These are phyloP conservation scores for Kwoniella shivajii DNA, from an alignment of 1,284 basidiomycete species.

Conservation along the genomic window DNA sequence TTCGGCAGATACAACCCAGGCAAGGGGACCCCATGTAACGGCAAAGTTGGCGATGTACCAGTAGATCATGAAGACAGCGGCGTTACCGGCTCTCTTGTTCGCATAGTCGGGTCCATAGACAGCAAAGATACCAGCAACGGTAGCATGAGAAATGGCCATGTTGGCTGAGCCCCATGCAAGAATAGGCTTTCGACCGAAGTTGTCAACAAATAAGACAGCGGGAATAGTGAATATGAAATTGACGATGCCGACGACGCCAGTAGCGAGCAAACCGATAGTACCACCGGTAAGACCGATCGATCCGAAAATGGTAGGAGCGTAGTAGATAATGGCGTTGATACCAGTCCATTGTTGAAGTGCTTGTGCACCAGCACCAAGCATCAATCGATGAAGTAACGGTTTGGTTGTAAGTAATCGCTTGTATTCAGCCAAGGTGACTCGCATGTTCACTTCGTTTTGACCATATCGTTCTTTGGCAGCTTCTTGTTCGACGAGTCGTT, in stretches of 20 bases:
- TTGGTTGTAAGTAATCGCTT: slow-evolving; percentile 48
- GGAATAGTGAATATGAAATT: slow-evolving; percentile 53
- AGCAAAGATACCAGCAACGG: slow-evolving; percentile 46
- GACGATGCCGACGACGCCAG: slow-evolving; percentile 78
- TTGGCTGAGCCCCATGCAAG: slow-evolving; percentile 46
- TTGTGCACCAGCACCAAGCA: slow-evolving; percentile 50
- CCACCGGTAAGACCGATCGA: slow-evolving; percentile 37
- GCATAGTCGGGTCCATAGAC: slow-evolving; percentile 35
- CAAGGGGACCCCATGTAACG: slow-evolving; percentile 51
- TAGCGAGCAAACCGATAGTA: slow-evolving; percentile 60
- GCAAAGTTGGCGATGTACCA: slow-evolving; percentile 51
- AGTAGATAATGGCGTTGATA: slow-evolving; percentile 49
- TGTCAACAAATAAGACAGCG: slow-evolving; percentile 52
- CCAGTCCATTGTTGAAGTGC: slow-evolving; percentile 53
- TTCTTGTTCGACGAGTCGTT: slow-evolving; percentile 72
- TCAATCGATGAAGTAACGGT: slow-evolving; percentile 45
- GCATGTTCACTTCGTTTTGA: slow-evolving; percentile 39
- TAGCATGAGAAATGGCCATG: slow-evolving; percentile 52
- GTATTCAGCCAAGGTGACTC: slow-evolving; percentile 45
- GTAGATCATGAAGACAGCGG: slow-evolving; percentile 43
- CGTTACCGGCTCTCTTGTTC: slow-evolving; percentile 46
- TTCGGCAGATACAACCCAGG: slow-evolving; percentile 52
- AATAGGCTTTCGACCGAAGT: slow-evolving; percentile 49
- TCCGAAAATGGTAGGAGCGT: slow-evolving; percentile 43
- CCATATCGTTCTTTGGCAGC: slow-evolving; percentile 53